These are phyloP conservation scores for Pleurotus sapidus DNA, from an alignment of 768 basidiomycete species.

Conservation along the genomic window DNA sequence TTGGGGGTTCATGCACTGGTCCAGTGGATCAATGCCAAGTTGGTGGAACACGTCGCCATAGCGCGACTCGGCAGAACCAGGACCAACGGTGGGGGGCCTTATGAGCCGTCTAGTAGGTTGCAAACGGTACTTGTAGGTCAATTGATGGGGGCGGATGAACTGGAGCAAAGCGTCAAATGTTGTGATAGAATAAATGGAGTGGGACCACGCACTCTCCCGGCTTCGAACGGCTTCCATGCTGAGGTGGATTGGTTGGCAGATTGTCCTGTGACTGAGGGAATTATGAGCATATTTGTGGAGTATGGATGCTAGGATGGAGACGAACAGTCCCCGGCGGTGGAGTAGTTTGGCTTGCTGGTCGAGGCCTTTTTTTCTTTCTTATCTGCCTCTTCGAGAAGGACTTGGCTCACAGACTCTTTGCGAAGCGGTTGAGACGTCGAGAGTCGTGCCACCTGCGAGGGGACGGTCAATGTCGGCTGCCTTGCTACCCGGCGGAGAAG, in stretches of 20 bases:
- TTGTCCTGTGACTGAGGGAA: constrained; percentile 1
- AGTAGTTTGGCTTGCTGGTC: background rate
- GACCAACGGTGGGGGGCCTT: constrained; percentile 49
- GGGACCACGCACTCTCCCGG: constrained; percentile 1
- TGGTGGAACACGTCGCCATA: constrained; percentile 68
- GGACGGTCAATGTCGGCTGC: background rate
- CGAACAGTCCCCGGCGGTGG: constrained; percentile 4
- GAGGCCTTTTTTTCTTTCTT: constrained; percentile 4
- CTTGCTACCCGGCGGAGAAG: background rate
- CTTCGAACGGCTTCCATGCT: constrained; percentile 11
- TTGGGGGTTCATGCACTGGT: constrained; percentile 58
- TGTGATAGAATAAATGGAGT: too few species aligned
- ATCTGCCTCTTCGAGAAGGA: constrained; percentile 4
- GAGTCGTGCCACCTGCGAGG: background rate
- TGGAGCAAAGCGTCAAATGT: constrained; percentile 17
- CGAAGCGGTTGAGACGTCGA: background rate
- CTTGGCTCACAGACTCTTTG: background rate
- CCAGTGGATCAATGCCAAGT: constrained; percentile 69
- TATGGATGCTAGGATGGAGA: background rate
- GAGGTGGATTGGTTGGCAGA: background rate
- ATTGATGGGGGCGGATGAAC: constrained; percentile 48
- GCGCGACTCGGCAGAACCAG: constrained; percentile 50
- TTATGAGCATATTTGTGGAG: constrained; percentile 2
- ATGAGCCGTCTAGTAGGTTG: constrained; percentile 15
- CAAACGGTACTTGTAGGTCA: constrained; percentile 35